These are phyloP conservation scores for Penicillium maclennaniae DNA, from an alignment of 495 filamentous ascomycete species.

Conservation along the genomic window DNA sequence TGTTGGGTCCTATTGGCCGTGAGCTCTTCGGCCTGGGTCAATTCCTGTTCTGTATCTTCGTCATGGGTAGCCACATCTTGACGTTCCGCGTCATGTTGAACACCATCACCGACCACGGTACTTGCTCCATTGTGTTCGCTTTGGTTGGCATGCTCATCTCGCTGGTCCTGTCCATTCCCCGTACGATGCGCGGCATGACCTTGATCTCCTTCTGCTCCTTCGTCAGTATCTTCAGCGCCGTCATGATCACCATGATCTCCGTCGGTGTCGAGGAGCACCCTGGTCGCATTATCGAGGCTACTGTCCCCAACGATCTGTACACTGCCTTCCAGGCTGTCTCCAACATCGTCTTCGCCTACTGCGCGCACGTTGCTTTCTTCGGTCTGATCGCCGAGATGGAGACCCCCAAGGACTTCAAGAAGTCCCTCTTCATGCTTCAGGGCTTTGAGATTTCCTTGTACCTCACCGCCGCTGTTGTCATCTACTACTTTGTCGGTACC, in stretches of 20 bases:
- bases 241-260: constrained; percentile 68
- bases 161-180: constrained; percentile 58
- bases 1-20: constrained; percentile 46
- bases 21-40: constrained; percentile 65
- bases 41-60: constrained; percentile 67
- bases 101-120: constrained; percentile 59
- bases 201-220: constrained; percentile 59
- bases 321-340: constrained; percentile 43
- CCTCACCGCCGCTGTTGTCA: constrained; percentile 59
- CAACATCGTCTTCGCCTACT: constrained; percentile 54
- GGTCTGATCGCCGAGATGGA: constrained; percentile 76
- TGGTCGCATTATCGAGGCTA: constrained; percentile 25
- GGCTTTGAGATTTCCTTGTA: constrained; percentile 65
- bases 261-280: constrained; percentile 51
- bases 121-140: constrained; percentile 68
- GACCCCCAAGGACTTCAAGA: constrained; percentile 60
- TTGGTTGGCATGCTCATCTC: constrained; percentile 61
- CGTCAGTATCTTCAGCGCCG: constrained; percentile 35
- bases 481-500: constrained; percentile 69
- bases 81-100: constrained; percentile 68
- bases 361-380: constrained; percentile 71
- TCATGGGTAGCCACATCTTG: constrained; percentile 72
- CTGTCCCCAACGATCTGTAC: constrained; percentile 30
- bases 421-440: constrained; percentile 63
- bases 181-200: constrained; percentile 56